Conservation (phyloP, 345 rosid genomes). For the Kernera saxatilis region DNA sequence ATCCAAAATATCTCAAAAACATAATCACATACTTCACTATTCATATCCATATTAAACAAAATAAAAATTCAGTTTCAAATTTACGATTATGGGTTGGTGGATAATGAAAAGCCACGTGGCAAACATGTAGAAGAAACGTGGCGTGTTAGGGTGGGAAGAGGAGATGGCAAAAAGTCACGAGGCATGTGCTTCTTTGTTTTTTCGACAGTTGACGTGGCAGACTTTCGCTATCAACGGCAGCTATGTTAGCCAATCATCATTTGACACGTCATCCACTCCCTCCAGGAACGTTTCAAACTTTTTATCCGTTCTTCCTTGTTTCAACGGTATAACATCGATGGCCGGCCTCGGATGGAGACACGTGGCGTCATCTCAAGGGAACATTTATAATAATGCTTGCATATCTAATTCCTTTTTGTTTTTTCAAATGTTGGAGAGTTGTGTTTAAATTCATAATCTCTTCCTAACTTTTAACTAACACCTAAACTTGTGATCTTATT, state of each 20-base stretch:
- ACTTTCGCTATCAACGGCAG: conserved; percentile 29
- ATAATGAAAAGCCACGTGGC: conserved; percentile 36
- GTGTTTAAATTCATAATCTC: not conserved
- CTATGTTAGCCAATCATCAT: not conserved
- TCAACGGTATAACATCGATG: conserved; percentile 15
- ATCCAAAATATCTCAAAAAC: not conserved
- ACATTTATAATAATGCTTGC: not conserved
- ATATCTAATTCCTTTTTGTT: not conserved
- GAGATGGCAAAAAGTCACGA: conserved; percentile 38
- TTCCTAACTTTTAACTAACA: not conserved
- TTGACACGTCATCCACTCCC: conserved; percentile 19
- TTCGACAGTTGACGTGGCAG: conserved; percentile 21
- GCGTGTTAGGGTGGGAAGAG: conserved; percentile 36
- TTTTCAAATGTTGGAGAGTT: too few relatives aligned
- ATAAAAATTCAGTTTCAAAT: not conserved
- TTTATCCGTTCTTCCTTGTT: not conserved
- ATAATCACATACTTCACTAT: not conserved
- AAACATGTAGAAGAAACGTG: conserved; percentile 34
- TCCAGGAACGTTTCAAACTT: conserved; percentile 33
- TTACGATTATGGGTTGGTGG: conserved; percentile 1
- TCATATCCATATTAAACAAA: not conserved
- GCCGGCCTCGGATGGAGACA: not conserved
- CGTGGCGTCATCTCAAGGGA: conserved; percentile 1
- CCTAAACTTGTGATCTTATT: not conserved
- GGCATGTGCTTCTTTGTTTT: conserved; percentile 28